Percentiles rank a stretch among this genome's conserved stretches.
phyloP scores from a whole-genome alignment of 148 eudicot species.

The Rhododendron molle region DNA sequence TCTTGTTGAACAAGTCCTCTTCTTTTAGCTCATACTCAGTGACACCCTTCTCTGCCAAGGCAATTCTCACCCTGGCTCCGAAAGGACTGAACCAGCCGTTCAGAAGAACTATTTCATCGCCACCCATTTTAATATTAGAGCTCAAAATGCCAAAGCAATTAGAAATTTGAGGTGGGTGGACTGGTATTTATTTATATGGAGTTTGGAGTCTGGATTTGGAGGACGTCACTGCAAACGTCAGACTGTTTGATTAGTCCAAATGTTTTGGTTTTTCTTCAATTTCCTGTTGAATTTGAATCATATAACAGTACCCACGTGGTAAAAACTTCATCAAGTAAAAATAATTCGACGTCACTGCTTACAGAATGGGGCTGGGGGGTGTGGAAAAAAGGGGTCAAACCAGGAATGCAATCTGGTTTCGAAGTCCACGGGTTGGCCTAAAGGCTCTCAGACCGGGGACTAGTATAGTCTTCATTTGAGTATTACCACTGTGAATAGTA shows the following conservation, averaged over 20 bases:
- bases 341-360: background rate
- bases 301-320: too few relatives aligned
- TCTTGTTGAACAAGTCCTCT: constrained; percentile 22
- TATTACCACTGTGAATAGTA: too few relatives aligned
- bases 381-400: background rate
- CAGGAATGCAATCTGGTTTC: background rate
- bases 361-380: background rate
- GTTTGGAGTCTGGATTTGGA: background rate
- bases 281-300: background rate
- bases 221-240: background rate
- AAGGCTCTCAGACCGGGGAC: too few relatives aligned
- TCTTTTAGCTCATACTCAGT: constrained; percentile 12
- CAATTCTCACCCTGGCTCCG: constrained; percentile 25
- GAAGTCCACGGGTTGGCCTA: too few relatives aligned
- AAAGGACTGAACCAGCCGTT: constrained; percentile 19
- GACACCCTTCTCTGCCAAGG: constrained; percentile 25
- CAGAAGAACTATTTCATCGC: background rate
- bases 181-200: background rate
- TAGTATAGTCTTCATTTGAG: too few relatives aligned
- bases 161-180: background rate
- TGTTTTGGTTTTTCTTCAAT: background rate
- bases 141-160: background rate
- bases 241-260: background rate
- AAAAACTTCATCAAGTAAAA: background rate
- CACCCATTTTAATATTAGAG: background rate